Conservation (phyloP, 805 yeast species). For the Teunomyces lycoperdinae region DNA sequence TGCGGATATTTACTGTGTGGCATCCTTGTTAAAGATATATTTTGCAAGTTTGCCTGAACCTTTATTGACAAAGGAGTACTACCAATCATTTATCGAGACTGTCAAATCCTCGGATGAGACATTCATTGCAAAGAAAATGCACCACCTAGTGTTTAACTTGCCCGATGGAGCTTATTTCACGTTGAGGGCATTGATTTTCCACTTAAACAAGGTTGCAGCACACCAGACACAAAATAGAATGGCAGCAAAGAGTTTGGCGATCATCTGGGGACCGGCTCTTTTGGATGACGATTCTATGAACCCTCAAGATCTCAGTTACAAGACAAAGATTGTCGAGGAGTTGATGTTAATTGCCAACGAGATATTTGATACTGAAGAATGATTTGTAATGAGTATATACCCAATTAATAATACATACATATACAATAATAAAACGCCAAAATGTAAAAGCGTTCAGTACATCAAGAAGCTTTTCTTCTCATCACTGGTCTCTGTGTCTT, state of each 20-base stretch:
- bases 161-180: conserved; percentile 97
- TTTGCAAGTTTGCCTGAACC: conserved; percentile 88
- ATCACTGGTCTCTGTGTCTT: conserved; percentile 5
- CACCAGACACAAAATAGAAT: conserved; percentile 68
- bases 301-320: conserved; percentile 70
- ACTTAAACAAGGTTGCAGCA: conserved; percentile 69
- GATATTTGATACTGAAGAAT: conserved; percentile 50
- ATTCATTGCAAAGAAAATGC: conserved; percentile 68
- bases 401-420: background rate
- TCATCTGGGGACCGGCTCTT: conserved; percentile 93
- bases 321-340: conserved; percentile 79
- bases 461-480: conserved; percentile 11
- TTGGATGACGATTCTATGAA: conserved; percentile 64
- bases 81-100: conserved; percentile 62
- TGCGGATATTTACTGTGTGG: conserved; percentile 84
- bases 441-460: conserved; percentile 5
- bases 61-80: conserved; percentile 62
- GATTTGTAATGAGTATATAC: conserved; percentile 3
- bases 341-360: conserved; percentile 80
- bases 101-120: conserved; percentile 49
- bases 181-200: conserved; percentile 78
- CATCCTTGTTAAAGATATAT: conserved; percentile 79
- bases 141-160: conserved; percentile 80
- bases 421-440: background rate
- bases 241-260: conserved; percentile 77